Base-by-base conservation (phyloP, 106 monocot species). In the Ottelia alismoides region DNA sequence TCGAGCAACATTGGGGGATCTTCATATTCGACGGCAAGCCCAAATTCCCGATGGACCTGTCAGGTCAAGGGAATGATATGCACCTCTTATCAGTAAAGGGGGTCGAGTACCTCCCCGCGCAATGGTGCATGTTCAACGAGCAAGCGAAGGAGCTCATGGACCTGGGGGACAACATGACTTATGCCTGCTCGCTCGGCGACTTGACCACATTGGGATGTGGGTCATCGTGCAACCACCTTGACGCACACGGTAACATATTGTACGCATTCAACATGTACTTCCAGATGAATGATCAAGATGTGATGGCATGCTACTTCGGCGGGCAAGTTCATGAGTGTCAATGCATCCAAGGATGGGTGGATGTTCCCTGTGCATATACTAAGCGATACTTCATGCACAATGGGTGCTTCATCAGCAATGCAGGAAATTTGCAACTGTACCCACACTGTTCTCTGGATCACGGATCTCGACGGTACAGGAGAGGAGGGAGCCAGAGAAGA, bases 221-320 rank as follows among this genome's bases (percentile, higher is more conserved):
- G 1, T 66, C 65, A 1, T 25, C 56, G 2, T 66, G 65, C 55
- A 59, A 45, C 25, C 2, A 27, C 16, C 45, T 82, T 65, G 69
- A 65, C 50, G 31, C 55, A 20, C 53, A 51, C 3, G 65, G 71
- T 24, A 77, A 77, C n/a, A 27, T 55, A 16, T 76, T 72, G 0
- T 82, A 73, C 31, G 81, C 70, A 7, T 82, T 77, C 60, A 82
- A 82, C 48, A 56, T 51, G 47, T 82, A 82, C 31, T 82, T 53
- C 52, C 81, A 82, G 53, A 55, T 62, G n/a, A 55, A 73, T 49
- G 53, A 69, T 31, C 81, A 82, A 53, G 65, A 45, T 7, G 72
- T 28, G 2, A 31, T 45, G 54, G 47, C 61, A 11, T 82, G 76
- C 31, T 28, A 46, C 2, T 82, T 82, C 56, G 23, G 50, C 2